These are phyloP conservation scores for Entomortierella beljakovae DNA, from an alignment of 192 early-diverging fungal species.

Conservation along the genomic window DNA sequence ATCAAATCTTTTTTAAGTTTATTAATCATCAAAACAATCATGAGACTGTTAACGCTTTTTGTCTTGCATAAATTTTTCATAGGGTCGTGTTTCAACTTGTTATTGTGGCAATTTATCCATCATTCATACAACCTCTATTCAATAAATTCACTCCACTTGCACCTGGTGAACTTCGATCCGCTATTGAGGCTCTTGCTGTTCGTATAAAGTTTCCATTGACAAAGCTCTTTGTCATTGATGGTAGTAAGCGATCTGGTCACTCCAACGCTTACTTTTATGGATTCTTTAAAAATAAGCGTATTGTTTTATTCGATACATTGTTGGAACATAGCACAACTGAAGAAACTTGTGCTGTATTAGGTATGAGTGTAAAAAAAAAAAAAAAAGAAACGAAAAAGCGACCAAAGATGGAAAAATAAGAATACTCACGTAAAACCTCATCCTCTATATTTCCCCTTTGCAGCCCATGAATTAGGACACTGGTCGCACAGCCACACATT, in stretches of 20 bases:
- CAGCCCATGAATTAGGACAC: constrained; percentile 96
- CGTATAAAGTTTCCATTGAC: constrained; percentile 90
- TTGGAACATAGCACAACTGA: constrained; percentile 83
- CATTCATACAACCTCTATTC: constrained; percentile 96
- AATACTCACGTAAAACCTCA: neutral
- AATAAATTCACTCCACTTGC: constrained; percentile 92
- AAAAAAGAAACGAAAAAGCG: too few species aligned
- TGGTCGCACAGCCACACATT: constrained; percentile 91
- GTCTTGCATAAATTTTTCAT: too few species aligned
- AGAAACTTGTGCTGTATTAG: constrained; percentile 92
- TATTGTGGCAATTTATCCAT: constrained; percentile 88
- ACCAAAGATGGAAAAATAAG: too few species aligned
- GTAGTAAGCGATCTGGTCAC: constrained; percentile 89
- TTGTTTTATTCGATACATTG: constrained; percentile 95
- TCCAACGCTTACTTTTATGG: constrained; percentile 98
- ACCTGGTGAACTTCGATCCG: constrained; percentile 81
- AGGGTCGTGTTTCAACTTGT: constrained; percentile 79
- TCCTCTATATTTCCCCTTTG: neutral
- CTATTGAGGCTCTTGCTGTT: constrained; percentile 85
- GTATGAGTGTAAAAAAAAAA: constrained; percentile 55
- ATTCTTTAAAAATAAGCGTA: constrained; percentile 96
- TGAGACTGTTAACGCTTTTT: too few species aligned
- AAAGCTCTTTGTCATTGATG: constrained; percentile 96
- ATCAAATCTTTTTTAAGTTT: too few species aligned
- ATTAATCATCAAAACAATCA: too few species aligned